Evolutionary conservation across 2,329 filamentous ascomycete genomes (phyloP).

Genomic region (Exserohilum turcica): DNA sequence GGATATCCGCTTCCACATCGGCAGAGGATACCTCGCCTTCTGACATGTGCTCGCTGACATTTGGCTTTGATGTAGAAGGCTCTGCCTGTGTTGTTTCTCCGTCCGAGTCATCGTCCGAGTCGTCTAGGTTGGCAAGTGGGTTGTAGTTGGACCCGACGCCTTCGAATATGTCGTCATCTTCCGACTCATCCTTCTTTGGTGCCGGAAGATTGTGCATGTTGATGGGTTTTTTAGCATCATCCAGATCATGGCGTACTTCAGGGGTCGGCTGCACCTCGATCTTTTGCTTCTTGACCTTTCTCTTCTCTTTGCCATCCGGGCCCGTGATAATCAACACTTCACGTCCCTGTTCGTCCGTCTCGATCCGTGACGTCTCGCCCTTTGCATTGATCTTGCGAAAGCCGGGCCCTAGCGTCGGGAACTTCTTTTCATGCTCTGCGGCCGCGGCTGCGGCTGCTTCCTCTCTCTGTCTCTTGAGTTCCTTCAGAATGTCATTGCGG

Average conservation of each 20-base stretch:
- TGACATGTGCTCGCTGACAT: neutral
- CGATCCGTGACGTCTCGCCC: constrained; percentile 60
- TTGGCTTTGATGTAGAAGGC: neutral
- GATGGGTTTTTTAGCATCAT: constrained; percentile 53
- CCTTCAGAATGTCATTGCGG: constrained; percentile 63
- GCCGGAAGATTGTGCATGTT: constrained; percentile 45
- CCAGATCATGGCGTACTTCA: constrained; percentile 51
- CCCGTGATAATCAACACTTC: constrained; percentile 66
- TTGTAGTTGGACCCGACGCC: constrained; percentile 65
- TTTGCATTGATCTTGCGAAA: constrained; percentile 60
- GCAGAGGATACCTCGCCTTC: constrained; percentile 1
- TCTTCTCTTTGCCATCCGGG: constrained; percentile 64
- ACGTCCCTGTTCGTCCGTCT: constrained; percentile 60
- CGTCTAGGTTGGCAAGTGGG: constrained; percentile 59
- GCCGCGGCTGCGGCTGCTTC: constrained; percentile 52
- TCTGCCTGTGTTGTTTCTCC: constrained; percentile 6
- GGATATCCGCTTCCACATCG: constrained; percentile 6
- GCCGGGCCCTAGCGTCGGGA: constrained; percentile 57
- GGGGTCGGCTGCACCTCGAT: constrained; percentile 39
- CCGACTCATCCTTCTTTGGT: constrained; percentile 49
- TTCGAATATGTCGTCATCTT: constrained; percentile 66
- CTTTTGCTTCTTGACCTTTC: constrained; percentile 62
- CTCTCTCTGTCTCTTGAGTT: constrained; percentile 61
- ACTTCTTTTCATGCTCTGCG: constrained; percentile 46
- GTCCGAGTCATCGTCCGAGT: constrained; percentile 47